Evolutionary conservation across 2,329 filamentous ascomycete genomes (phyloP), one percentile per base, ranked within the genome.

Genomic region (Pestalotiopsis sp.): DNA sequence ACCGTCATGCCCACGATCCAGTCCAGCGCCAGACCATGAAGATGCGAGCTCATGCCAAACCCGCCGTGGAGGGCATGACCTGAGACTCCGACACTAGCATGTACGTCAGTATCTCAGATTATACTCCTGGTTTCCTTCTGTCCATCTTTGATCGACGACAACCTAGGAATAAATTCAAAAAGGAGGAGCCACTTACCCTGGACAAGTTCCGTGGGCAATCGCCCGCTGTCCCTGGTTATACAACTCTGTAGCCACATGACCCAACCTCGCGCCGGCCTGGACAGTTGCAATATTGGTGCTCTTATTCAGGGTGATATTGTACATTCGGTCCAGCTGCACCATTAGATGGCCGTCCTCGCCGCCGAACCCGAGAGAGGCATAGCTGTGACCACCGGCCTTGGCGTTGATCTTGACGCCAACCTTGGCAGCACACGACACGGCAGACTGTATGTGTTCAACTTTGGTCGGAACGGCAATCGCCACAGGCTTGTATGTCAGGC

Each of bases 381-480:
- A 86, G 4, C 82, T 84, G 71, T 86, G 84, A n/a, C 84, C 84
- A 41, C 84, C 84, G 45, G 79, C 78, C 70, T 82, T 82, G 20
- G 83, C 80, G 36, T 82, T 82, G 2, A 85, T 83, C 72, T 83
- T 83, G 66, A 83, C 76, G 9, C 76, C 75, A 25, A 77, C 73
- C 68, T 80, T 71, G n/a, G 73, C 73, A 49, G 83, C 84, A 72
- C 84, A 86, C 25, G 78, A 72, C 13, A 86, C 79, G 9, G 83
- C 81, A 68, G 79, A 78, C 64, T 81, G 79, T 39, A 85, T 80
- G 66, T 85, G 80, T 59, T 81, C 79, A 58, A 76, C 74, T 13
- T 80, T 83, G 5, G 74, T 79, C 9, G 83, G 82, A 3, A 81
- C 75, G 1, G 82, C 82, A 55, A 86, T 80, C 13, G 81, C 80